Base-by-base conservation (phyloP, 352 stramenopile genomes). In the Globisporangium takayamanum region DNA sequence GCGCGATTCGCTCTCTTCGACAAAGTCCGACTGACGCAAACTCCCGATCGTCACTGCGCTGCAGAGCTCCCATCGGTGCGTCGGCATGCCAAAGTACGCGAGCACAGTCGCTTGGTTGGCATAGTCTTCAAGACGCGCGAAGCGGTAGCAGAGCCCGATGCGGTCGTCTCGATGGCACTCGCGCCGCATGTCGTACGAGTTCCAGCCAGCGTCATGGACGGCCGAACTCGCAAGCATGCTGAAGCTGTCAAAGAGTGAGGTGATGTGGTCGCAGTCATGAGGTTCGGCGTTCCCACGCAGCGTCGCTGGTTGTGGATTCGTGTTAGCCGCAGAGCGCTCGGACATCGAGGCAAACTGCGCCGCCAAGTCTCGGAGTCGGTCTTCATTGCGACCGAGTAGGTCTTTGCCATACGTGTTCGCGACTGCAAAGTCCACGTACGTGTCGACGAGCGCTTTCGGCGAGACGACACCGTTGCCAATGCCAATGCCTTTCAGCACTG, bases 381-480 rank as follows among this genome's bases (percentile, higher is more conserved):
- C 20, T 39, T 69, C 53, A 6, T 59, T 55, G 15, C 41, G 18
- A 0, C 64, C 75, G 5, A 82, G 52, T 18, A 90, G 48, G 15
- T 86, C 60, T 50, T 63, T 72, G 14, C 53, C 63, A 54, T 85
- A 84, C 12, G 67, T 47, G 45, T 83, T 87, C 0, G 60, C 60
- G 39, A 56, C 53, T 6, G 73, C 72, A 58, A 86, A 92, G 1
- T 74, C 59, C 5, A 88, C 61, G 53, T 72, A 73, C 18, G 80
- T 84, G 42, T 84, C 59, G 25, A 76, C 60, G 36, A 77, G 63
- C 3, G 81, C 68, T 16, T 42, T 71, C 2, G 74, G 65, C 18
- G 84, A 93, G 18, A 89, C 80, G 6, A 90, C 68, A 0, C 84
- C 85, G 59, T 94, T 92, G 16, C 85, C 85, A 22, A 94, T 90